Evolutionary conservation across 495 filamentous ascomycete genomes (phyloP).

Genomic region (Penicillium nucicola): DNA sequence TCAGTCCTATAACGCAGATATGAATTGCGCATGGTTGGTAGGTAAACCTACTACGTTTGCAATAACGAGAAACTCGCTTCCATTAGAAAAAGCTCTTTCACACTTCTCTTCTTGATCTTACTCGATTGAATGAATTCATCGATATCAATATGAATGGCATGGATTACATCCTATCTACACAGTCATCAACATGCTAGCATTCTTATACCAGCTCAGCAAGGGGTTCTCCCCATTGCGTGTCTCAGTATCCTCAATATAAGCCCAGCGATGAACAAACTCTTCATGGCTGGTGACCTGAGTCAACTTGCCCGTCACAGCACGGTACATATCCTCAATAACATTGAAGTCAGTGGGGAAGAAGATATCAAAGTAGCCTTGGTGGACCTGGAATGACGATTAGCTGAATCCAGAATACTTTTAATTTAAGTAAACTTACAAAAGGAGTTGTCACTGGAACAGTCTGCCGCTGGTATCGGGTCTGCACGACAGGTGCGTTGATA

Average conservation of each 20-base stretch:
- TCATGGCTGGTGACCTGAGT: constrained; percentile 82
- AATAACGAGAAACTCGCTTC: no score
- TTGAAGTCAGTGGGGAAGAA: constrained; percentile 95
- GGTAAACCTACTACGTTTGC: no score
- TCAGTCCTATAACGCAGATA: no score
- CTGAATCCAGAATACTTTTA: neutral
- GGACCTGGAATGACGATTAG: constrained; percentile 58
- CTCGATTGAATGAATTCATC: no score
- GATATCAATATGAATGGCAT: no score
- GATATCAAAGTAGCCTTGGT: constrained; percentile 98
- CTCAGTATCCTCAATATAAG: constrained; percentile 83
- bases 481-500: constrained; percentile 89
- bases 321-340: constrained; percentile 83
- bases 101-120: no score
- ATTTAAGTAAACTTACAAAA: constrained; percentile 57
- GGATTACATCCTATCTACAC: constrained; percentile 54
- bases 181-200: constrained; percentile 83
- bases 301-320: constrained; percentile 85
- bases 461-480: constrained; percentile 81
- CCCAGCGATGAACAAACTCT: constrained; percentile 86
- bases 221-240: constrained; percentile 92
- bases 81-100: no score
- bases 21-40: no score
- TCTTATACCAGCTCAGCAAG: constrained; percentile 89
- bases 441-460: constrained; percentile 89